Evolutionary conservation across 768 basidiomycete genomes (phyloP).

Genomic region (Leccinum obscurum): DNA sequence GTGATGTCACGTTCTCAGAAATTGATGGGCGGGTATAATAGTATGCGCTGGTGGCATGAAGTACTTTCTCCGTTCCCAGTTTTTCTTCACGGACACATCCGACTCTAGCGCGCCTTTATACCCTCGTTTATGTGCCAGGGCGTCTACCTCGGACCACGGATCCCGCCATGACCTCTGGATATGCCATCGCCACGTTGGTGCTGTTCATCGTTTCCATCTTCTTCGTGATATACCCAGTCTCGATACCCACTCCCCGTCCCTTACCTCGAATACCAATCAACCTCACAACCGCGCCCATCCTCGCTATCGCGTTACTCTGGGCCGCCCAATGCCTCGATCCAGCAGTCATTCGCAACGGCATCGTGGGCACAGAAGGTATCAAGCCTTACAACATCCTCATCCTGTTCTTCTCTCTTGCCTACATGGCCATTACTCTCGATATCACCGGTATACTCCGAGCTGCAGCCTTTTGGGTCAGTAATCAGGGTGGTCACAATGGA

Average conservation of each 20-base stretch:
- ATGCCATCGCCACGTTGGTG: constrained; percentile 49
- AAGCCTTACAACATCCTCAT: constrained; percentile 93
- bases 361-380: constrained; percentile 76
- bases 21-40: too few relatives aligned
- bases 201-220: constrained; percentile 54
- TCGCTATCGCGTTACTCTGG: constrained; percentile 54
- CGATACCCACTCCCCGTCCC: constrained; percentile 39
- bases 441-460: constrained; percentile 84
- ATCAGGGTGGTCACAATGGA: constrained; percentile 74
- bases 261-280: constrained; percentile 42
- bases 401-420: constrained; percentile 88
- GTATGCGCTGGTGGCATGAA: too few relatives aligned
- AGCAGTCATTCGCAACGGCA: constrained; percentile 64
- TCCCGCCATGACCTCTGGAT: constrained; percentile 42
- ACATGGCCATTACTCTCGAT: constrained; percentile 91
- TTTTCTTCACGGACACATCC: neutral
- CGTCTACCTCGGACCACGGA: neutral
- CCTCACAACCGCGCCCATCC: constrained; percentile 54
- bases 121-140: neutral
- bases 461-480: constrained; percentile 87
- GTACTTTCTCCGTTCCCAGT: too few relatives aligned
- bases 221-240: constrained; percentile 49
- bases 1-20: too few relatives aligned
- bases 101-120: neutral
- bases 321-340: constrained; percentile 51